These are phyloP conservation scores for Cryptococcus hybrid DNA, from an alignment of 1,284 basidiomycete species.

Conservation along the genomic window DNA sequence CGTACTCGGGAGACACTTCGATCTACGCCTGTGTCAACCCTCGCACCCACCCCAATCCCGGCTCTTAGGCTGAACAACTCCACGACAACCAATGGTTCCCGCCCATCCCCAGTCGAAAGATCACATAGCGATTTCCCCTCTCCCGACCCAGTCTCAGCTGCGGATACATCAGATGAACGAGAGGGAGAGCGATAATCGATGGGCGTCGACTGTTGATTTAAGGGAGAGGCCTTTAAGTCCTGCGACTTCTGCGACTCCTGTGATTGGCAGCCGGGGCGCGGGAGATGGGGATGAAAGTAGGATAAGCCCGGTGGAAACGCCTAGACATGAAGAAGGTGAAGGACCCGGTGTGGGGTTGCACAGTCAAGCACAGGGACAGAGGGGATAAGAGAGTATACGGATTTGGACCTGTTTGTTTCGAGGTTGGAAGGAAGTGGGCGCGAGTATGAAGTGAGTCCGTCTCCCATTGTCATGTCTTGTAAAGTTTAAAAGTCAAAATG, in stretches of 20 bases:
- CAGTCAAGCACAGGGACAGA: neutral
- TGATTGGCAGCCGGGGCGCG: constrained; percentile 1
- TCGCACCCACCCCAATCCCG: too few species aligned
- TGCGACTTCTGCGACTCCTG: neutral
- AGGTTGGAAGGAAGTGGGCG: constrained; percentile 55
- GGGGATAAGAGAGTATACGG: constrained; percentile 55
- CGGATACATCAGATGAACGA: neutral
- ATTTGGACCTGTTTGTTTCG: constrained; percentile 61
- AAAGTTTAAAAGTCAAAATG: too few species aligned
- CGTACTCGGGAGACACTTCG: too few species aligned
- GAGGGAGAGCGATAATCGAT: neutral
- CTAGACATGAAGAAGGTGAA: neutral
- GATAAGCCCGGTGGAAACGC: neutral
- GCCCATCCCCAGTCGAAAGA: too few species aligned
- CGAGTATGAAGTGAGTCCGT: constrained; percentile 60
- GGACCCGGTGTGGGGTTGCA: neutral
- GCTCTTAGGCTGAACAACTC: too few species aligned
- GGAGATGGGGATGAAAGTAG: neutral
- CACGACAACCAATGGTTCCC: too few species aligned
- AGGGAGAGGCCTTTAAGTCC: neutral
- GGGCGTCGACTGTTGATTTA: constrained; percentile 10
- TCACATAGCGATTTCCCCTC: too few species aligned
- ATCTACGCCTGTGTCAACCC: too few species aligned
- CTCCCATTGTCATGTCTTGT: neutral
- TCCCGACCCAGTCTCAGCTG: too few species aligned